phyloP scores from a whole-genome alignment of 2,329 filamentous ascomycete species.

The Fusarium tricinctum region DNA sequence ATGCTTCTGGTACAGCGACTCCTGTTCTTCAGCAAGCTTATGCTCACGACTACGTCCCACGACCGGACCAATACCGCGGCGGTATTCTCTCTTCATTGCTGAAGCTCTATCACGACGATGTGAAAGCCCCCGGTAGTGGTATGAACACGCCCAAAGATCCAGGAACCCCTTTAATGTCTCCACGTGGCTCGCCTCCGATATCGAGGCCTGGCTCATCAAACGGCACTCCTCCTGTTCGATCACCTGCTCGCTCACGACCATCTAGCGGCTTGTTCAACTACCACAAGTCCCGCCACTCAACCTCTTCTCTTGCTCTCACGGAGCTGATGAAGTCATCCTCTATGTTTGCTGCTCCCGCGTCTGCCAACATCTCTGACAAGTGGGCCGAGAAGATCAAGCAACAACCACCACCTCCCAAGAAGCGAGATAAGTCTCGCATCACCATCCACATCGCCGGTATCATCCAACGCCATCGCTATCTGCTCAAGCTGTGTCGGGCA shows the following conservation, averaged over 20 bases:
- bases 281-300: constrained; percentile 58
- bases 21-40: constrained; percentile 64
- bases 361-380: constrained; percentile 60
- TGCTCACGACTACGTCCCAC: constrained; percentile 70
- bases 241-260: constrained; percentile 53
- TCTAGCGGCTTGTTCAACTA: constrained; percentile 59
- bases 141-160: constrained; percentile 58
- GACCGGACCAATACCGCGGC: constrained; percentile 76
- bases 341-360: constrained; percentile 64
- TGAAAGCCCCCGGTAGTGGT: constrained; percentile 55
- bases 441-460: constrained; percentile 75
- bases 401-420: constrained; percentile 54
- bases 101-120: constrained; percentile 73
- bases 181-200: constrained; percentile 58
- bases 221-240: constrained; percentile 49
- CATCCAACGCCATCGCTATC: constrained; percentile 83
- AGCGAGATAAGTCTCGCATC: constrained; percentile 59
- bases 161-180: constrained; percentile 59
- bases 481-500: constrained; percentile 86
- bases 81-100: constrained; percentile 81
- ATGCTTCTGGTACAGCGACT: constrained; percentile 56
- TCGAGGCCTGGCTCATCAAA: constrained; percentile 58
- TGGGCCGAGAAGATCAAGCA: constrained; percentile 61
- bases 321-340: constrained; percentile 69
- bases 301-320: constrained; percentile 62